A percentile compares a stretch with the other conserved stretches of the same genome.
Evolutionary conservation across 2,329 filamentous ascomycete species (phyloP).

Genomic region (Capronia epimyces): DNA sequence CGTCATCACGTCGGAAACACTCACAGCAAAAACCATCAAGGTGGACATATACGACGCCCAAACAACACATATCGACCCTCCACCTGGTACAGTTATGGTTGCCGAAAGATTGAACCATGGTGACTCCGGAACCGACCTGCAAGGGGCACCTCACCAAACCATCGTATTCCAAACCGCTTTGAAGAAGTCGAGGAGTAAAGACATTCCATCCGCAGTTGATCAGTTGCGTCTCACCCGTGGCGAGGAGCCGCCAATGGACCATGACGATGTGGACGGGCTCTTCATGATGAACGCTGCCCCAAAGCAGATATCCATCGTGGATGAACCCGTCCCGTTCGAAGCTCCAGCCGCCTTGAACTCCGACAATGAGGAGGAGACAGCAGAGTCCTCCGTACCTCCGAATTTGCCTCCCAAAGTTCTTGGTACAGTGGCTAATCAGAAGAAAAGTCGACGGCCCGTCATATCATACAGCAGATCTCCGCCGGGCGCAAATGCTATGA

Average conservation of each 20-base stretch:
- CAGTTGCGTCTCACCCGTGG: slow-evolving; percentile 18
- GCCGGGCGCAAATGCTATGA: slow-evolving; percentile 6
- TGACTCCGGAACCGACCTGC: slow-evolving; percentile 39
- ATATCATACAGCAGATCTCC: slow-evolving; percentile 13
- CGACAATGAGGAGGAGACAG: slow-evolving; percentile 8
- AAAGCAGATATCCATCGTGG: slow-evolving; percentile 22
- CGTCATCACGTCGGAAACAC: slow-evolving; percentile 39
- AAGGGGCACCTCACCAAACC: slow-evolving; percentile 40
- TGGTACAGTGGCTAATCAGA: slow-evolving; percentile 27
- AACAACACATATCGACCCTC: slow-evolving; percentile 40
- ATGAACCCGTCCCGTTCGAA: slow-evolving; percentile 18
- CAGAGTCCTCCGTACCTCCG: slow-evolving; percentile 11
- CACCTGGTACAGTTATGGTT: slow-evolving; percentile 43
- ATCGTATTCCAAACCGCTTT: slow-evolving; percentile 44
- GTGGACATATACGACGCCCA: slow-evolving; percentile 44
- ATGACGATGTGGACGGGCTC: slow-evolving; percentile 23
- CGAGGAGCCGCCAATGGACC: slow-evolving; percentile 28
- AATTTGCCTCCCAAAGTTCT: slow-evolving; percentile 9
- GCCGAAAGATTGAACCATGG: slow-evolving; percentile 47
- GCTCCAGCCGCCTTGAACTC: slow-evolving; percentile 3
- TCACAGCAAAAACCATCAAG: slow-evolving; percentile 44
- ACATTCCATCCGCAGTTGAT: slow-evolving; percentile 17
- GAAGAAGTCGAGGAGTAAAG: slow-evolving; percentile 29
- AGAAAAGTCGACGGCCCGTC: slow-evolving; percentile 27
- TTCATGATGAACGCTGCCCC: slow-evolving; percentile 19